Evolutionary conservation across 2,329 filamentous ascomycete species (phyloP), one percentile per base, ranked within the genome.

Genomic region (Metarhizium anisopliae): DNA sequence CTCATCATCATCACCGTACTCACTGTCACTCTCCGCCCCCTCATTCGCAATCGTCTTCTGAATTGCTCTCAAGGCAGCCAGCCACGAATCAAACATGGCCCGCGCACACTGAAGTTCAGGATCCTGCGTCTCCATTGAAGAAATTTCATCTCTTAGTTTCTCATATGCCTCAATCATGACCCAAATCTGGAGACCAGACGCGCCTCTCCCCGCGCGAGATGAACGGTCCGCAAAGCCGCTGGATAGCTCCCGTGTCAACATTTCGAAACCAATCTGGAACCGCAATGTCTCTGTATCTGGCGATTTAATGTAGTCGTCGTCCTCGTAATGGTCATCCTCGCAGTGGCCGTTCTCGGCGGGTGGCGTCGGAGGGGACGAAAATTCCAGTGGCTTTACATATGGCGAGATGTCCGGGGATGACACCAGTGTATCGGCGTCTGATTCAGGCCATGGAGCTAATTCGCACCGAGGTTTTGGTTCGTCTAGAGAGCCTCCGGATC

Each of bases 101-200:
- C 59, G 60, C 25, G 67, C 65, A 16, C 62, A 63, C 38, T 57
- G 53, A 36, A 60, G 58, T 58, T 74, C 69, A 14, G 74, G 58
- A 2, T 72, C 64, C 0, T 60, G 59, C 36, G 66, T 58, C 55
- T 70, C 67, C 62, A 68, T 68, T 2, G 64, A 68, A 0, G 67
- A 61, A 0, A 82, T 63, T 60, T 74, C 72, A 47, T 80, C 75
- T 16, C 77, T 70, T 56, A 83, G 66, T 57, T 72, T 71, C 69
- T 82, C 79, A 61, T 82, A 82, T 2, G 79, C 79, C 60, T 82
- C 79, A 52, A 82, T 82, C 79, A 82, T 82, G 47, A 78, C 71
- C 74, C 76, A 77, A 18, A 82, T 64, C 62, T 82, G 79, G 45
- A 82, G 62, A 1, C 75, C 72, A 14, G 78, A 72, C 0, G 72